Evolutionary conservation across 345 rosid genomes (phyloP), one percentile per base, ranked within the genome.

Genomic region (Fremontodendron californicum): DNA sequence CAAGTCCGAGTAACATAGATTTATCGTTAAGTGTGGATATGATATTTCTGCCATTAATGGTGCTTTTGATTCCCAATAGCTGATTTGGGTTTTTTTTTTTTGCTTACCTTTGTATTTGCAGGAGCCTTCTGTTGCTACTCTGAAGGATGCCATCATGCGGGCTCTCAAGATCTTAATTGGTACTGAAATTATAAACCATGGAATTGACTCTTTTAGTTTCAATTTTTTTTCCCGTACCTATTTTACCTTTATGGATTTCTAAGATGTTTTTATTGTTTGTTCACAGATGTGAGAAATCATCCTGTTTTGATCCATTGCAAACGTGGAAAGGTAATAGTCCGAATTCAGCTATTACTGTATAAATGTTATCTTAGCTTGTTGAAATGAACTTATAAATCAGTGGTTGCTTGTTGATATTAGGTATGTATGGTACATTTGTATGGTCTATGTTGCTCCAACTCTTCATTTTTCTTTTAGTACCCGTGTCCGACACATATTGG

Each of bases 221-320:
- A 4, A 37, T 15, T 66, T 5, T 69, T 46, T 42, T 25, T 5
- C 46, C 39, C 45, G 19, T 5, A 5, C 21, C n/a, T 16, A 19
- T 54, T 10, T 35, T 65, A 62, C 11, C 9, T 69, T 67, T 52
- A 25, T 35, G 40, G 37, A 49, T 76, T 71, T 57, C 69, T 55
- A 71, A 63, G 7, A 0, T 23, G 57, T 51, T 79, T 15, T 68
- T 23, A 42, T 74, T 74, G 21, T 54, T 21, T 78, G 62, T 66
- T 75, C 83, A 16, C 87, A 94, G 98, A 92, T 87, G 93, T 89
- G 61, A 87, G 92, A 79, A 92, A 92, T 73, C 94, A 91, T 78
- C 98, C 97, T 3, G 78, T 92, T 83, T 81, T 94, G 82, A 90
- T 94, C 82, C 98, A 94, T 62, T 94, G 97, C 87, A 92, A 88